These are phyloP conservation scores for Gnetum montanum DNA, from an alignment of 75 land plant genomes.

Conservation along the genomic window DNA sequence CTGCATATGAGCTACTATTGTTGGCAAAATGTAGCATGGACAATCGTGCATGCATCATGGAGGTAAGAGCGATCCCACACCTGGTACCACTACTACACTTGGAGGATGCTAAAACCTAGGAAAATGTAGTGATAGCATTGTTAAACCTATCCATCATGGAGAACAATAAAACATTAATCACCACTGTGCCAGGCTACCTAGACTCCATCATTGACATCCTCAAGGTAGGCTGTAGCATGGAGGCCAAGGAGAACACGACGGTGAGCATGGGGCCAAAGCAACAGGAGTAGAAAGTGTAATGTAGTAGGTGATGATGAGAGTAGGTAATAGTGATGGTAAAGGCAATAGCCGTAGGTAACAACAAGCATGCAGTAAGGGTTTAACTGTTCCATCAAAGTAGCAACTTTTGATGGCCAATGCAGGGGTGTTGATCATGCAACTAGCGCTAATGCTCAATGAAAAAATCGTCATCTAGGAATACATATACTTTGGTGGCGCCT, in stretches of 20 bases:
- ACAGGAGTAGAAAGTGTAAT: too few relatives aligned
- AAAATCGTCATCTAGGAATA: too few relatives aligned
- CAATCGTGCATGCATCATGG: conserved; percentile 53
- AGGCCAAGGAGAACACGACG: not conserved
- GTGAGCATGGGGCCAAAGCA: too few relatives aligned
- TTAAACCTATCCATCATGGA: conserved; percentile 63
- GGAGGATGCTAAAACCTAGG: conserved; percentile 44
- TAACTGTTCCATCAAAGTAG: too few relatives aligned
- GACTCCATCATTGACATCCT: not conserved
- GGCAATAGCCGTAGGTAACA: too few relatives aligned
- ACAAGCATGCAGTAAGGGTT: too few relatives aligned
- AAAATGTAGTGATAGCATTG: conserved; percentile 63
- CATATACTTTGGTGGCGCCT: too few relatives aligned
- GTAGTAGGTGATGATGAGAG: too few relatives aligned
- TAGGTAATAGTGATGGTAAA: too few relatives aligned
- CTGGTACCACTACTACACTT: conserved; percentile 44
- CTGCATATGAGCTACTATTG: conserved; percentile 57
- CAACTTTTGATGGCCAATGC: too few relatives aligned
- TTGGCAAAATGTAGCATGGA: conserved; percentile 63
- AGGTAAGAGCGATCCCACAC: conserved; percentile 72
- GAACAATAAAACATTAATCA: conserved; percentile 31
- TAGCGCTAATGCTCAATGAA: too few relatives aligned
- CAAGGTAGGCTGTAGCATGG: not conserved
- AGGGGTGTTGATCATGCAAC: too few relatives aligned
- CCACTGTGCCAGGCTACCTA: not conserved